A percentile compares a stretch with the other conserved stretches of the same genome.
Evolutionary conservation across 2,329 filamentous ascomycete genomes (phyloP).

Genomic region (Penicillium sp.): DNA sequence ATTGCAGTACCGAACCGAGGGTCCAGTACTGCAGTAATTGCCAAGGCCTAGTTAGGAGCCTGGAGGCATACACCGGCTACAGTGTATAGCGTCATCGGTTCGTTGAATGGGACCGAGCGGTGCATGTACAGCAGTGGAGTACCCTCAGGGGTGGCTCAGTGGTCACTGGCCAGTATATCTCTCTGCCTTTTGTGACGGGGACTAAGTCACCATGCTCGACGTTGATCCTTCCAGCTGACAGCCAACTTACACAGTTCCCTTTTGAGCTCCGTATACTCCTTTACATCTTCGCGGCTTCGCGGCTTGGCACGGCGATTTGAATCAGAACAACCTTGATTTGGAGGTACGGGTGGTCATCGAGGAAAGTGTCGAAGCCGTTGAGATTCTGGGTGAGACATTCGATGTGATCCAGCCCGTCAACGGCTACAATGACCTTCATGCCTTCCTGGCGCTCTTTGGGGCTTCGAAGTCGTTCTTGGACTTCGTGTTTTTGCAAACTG

Average conservation of each 20-base stretch:
- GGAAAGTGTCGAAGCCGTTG: slow-evolving; percentile 84
- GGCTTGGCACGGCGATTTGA: slow-evolving; percentile 87
- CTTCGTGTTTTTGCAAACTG: slow-evolving; percentile 69
- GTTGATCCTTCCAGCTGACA: slow-evolving; percentile 88
- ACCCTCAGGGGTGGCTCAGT: slow-evolving; percentile 79
- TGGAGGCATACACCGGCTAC: slow-evolving; percentile 84
- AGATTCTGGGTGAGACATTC: slow-evolving; percentile 95
- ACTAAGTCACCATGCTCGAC: slow-evolving; percentile 73
- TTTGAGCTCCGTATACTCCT: slow-evolving; percentile 90
- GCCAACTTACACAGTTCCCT: slow-evolving; percentile 89
- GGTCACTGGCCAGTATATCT: no score
- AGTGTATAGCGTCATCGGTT: slow-evolving; percentile 87
- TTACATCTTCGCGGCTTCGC: slow-evolving; percentile 80
- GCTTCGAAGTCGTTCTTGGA: slow-evolving; percentile 73
- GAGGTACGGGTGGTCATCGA: slow-evolving; percentile 89
- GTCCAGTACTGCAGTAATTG: no score
- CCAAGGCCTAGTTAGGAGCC: no score
- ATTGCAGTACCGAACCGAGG: no score
- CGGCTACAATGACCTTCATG: slow-evolving; percentile 86
- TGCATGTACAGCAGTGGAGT: slow-evolving; percentile 96
- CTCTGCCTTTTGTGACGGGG: not conserved
- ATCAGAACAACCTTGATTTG: slow-evolving; percentile 89
- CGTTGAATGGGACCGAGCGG: slow-evolving; percentile 86
- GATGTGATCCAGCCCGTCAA: slow-evolving; percentile 93
- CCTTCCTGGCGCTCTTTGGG: slow-evolving; percentile 80